A percentile compares a stretch with the other conserved stretches of the same genome.
These are phyloP conservation scores for Inga laurina DNA, from an alignment of 306 rosid species.

Conservation along the genomic window DNA sequence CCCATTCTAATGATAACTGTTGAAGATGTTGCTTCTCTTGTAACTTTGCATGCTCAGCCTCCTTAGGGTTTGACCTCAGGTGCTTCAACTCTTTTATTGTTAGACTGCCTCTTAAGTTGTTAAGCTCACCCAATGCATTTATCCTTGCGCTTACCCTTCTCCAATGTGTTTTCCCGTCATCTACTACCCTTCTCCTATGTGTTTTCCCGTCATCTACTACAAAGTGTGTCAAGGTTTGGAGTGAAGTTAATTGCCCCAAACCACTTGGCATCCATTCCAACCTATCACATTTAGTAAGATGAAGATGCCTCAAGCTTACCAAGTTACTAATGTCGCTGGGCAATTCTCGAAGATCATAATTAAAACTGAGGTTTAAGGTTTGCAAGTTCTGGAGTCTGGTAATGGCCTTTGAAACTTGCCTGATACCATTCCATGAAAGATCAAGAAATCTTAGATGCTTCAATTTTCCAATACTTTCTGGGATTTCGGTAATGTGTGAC, in stretches of 20 bases:
- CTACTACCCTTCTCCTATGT: background rate
- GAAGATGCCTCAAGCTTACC: conserved; percentile 1
- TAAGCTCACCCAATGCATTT: background rate
- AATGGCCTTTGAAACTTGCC: background rate
- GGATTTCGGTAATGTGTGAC: background rate
- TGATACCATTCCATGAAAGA: background rate
- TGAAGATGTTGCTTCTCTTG: background rate
- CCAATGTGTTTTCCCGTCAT: background rate
- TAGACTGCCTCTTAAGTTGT: background rate
- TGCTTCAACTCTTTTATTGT: background rate
- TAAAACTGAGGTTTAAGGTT: background rate
- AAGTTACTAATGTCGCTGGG: background rate
- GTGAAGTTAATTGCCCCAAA: background rate
- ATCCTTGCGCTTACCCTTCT: background rate
- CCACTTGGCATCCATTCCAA: background rate
- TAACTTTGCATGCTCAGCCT: background rate
- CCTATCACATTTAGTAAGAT: background rate
- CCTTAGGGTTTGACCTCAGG: background rate
- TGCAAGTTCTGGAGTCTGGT: background rate
- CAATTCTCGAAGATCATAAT: background rate
- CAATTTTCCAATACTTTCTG: background rate
- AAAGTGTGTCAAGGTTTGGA: background rate
- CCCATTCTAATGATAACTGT: background rate
- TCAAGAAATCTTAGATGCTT: background rate
- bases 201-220: background rate